These are phyloP conservation scores for Hura crepitans DNA, from an alignment of 441 rosid genomes.

Conservation along the genomic window DNA sequence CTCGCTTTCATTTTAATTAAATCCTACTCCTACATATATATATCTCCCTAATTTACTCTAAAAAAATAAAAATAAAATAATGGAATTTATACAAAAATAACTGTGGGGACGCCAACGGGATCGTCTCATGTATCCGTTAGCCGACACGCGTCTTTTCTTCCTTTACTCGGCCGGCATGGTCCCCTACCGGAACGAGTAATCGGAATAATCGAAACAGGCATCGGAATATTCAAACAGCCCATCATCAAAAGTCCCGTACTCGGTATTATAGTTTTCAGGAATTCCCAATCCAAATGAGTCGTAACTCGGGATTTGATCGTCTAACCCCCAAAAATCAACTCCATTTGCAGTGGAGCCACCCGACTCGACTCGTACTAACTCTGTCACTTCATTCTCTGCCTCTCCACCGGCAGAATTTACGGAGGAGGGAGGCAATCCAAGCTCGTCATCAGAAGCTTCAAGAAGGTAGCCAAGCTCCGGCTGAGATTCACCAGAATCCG, in stretches of 20 bases:
- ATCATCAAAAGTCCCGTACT: slow-evolving; percentile 36
- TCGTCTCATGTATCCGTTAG: slow-evolving; percentile 2
- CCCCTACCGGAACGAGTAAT: slow-evolving; percentile 43
- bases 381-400: slow-evolving; percentile 18
- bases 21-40: too few relatives aligned
- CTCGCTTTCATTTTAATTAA: too few relatives aligned
- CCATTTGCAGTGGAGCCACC: slow-evolving; percentile 36
- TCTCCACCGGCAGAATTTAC: neutral
- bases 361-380: slow-evolving; percentile 38
- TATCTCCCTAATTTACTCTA: too few relatives aligned
- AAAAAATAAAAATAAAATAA: too few relatives aligned
- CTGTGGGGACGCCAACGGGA: neutral
- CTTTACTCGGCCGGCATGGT: slow-evolving; percentile 41
- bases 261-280: slow-evolving; percentile 29
- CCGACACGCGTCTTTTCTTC: neutral
- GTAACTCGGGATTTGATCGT: slow-evolving; percentile 39
- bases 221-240: slow-evolving; percentile 52
- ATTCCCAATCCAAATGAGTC: slow-evolving; percentile 43
- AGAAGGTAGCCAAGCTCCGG: slow-evolving; percentile 66
- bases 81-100: too few relatives aligned
- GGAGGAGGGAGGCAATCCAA: slow-evolving; percentile 63
- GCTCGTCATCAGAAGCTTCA: slow-evolving; percentile 86
- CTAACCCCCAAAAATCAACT: slow-evolving; percentile 50
- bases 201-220: slow-evolving; percentile 39
- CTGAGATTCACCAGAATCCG: slow-evolving; percentile 50